Percentiles rank a stretch among this genome's conserved stretches.
Conservation (phyloP, 768 basidiomycete species). For the Tricholoma bakamatsutake region DNA sequence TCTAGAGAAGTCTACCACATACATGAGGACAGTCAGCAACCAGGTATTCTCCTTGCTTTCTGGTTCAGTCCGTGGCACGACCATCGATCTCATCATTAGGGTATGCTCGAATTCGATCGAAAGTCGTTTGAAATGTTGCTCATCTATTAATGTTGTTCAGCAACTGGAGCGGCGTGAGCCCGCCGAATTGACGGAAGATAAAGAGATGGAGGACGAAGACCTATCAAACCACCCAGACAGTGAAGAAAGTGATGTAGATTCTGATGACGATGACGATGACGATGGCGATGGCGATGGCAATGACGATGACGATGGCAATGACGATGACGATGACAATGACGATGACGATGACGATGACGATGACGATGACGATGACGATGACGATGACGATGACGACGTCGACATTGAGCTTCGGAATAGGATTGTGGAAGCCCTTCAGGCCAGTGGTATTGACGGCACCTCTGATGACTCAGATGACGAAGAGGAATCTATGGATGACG, state of each 20-base stretch:
- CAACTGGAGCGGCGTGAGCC: conserved; percentile 79
- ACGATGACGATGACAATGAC: conserved; percentile 33
- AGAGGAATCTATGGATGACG: conserved; percentile 86
- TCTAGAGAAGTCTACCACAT: conserved; percentile 77
- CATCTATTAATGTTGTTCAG: conserved; percentile 30
- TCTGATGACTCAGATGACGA: conserved; percentile 55
- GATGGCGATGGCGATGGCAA: conserved; percentile 38
- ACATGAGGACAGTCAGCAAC: conserved; percentile 73
- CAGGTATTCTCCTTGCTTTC: conserved; percentile 75
- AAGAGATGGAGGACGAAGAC: conserved; percentile 35
- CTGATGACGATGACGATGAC: conserved; percentile 30
- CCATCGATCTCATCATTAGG: conserved; percentile 74
- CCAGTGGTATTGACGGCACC: conserved; percentile 52
- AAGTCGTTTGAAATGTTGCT: background rate
- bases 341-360: no score
- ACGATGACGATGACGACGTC: conserved; percentile 42
- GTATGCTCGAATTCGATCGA: conserved; percentile 39
- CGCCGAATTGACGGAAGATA: conserved; percentile 41
- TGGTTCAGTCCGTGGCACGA: conserved; percentile 56
- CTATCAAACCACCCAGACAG: conserved; percentile 28
- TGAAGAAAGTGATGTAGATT: conserved; percentile 27
- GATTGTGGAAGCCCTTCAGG: conserved; percentile 56
- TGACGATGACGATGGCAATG: conserved; percentile 31
- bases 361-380: conserved; percentile 24
- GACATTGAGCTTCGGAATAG: conserved; percentile 63